Evolutionary conservation across 1,284 basidiomycete species (phyloP), one percentile per base, ranked within the genome.

Genomic region (Heterobasidion occidentale): DNA sequence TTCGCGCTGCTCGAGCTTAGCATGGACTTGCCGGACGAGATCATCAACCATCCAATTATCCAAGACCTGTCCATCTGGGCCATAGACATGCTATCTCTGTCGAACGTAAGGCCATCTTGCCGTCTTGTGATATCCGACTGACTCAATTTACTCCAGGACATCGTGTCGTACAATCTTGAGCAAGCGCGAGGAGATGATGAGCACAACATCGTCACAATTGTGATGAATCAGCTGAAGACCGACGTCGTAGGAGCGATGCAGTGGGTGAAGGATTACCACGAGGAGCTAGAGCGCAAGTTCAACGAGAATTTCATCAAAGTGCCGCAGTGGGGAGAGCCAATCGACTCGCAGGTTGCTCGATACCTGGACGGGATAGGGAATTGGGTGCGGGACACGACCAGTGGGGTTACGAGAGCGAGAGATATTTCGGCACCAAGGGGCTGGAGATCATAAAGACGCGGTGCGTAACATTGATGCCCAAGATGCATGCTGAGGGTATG

Each of bases 171-270:
- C 63, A 74, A 75, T 55, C 62, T 70, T 12, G 75, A 77, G 61
- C 75, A 77, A 62, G 67, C 73, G 15, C 65, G 68, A 2, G 75
- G 74, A 2, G 74, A 77, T 58, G 72, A 72, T 58, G 62, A 61
- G 1, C 71, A 79, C 63, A 80, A 79, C 56, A 65, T 78, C 15
- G 67, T 79, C 35, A 72, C 73, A 3, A 67, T 77, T 17, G 68
- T 74, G 17, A 78, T 77, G 75, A 67, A 70, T 49, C 61, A 74
- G 38, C 53, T 65, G 46, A 58, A 68, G 9, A 58, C 65, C 6
- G 63, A 66, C 54, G 52, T 74, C 1, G 62, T 71, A 36, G 68
- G 59, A 6, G 71, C 74, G 0, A 68, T 76, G 60, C 58, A 70
- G n/a, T 74, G 68, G 64, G 59, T 67, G 54, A 64, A 60, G 27